Evolutionary conservation across 768 basidiomycete genomes (phyloP).

Genomic region (Trametes villosa): DNA sequence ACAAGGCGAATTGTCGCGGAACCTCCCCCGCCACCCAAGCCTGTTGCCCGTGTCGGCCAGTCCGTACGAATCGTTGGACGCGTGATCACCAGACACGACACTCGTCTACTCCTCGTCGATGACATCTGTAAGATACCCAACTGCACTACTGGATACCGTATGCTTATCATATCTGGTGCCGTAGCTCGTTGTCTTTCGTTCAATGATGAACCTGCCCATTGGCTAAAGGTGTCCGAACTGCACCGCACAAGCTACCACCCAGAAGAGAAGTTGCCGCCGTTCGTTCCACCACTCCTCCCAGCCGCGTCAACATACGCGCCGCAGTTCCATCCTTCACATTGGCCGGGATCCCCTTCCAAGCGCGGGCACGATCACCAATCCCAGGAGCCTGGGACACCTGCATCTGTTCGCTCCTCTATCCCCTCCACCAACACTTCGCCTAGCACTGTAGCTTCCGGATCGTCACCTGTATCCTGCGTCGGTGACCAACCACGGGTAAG

Average conservation of each 20-base stretch:
- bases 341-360: constrained; percentile 12
- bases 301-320: constrained; percentile 7
- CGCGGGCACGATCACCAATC: constrained; percentile 1
- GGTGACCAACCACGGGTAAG: constrained; percentile 17
- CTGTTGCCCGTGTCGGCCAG: constrained; percentile 19
- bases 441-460: not conserved
- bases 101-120: constrained; percentile 20
- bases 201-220: constrained; percentile 66
- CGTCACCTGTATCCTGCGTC: not conserved
- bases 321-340: not conserved
- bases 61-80: constrained; percentile 21
- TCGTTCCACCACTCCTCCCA: constrained; percentile 43
- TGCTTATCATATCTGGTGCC: constrained; percentile 36
- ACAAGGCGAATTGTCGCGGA: not conserved
- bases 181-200: constrained; percentile 43
- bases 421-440: constrained; percentile 14
- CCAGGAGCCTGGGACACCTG: constrained; percentile 11
- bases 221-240: constrained; percentile 52
- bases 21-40: constrained; percentile 10
- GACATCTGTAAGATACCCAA: constrained; percentile 20
- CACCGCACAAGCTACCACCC: constrained; percentile 56
- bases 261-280: constrained; percentile 44
- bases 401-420: constrained; percentile 4
- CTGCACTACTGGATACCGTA: no score
- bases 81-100: constrained; percentile 17